Evolutionary conservation across 169 alveolate species (phyloP).

Genomic region (Prorocentrum cordatum): DNA sequence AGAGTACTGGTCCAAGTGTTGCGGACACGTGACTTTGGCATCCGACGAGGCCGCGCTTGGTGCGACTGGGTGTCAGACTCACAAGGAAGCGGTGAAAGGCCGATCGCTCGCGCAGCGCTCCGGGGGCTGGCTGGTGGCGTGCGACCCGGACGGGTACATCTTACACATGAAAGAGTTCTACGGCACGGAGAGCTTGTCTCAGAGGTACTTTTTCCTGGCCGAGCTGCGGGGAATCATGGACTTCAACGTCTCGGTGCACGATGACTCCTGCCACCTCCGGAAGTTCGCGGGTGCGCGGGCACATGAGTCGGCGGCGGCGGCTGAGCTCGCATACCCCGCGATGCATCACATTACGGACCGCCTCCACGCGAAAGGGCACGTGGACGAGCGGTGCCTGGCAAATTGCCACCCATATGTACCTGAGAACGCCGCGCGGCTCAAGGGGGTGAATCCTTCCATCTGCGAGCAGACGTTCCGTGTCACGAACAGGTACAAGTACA

Average conservation of each 20-base stretch:
- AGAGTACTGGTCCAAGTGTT: no score
- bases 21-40: no score
- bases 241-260: neutral
- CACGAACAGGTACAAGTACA: neutral
- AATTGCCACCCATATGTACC: neutral
- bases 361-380: neutral
- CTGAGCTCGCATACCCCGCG: neutral
- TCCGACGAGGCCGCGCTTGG: no score
- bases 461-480: neutral
- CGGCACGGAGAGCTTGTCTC: neutral
- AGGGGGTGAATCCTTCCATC: neutral
- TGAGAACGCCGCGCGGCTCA: neutral
- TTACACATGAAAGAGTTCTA: neutral
- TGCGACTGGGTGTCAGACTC: no score
- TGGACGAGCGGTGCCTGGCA: neutral
- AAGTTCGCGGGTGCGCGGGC: neutral
- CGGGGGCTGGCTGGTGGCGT: constrained; percentile 40
- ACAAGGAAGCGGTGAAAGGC: no score
- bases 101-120: no score
- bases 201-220: neutral
- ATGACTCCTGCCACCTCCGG: constrained; percentile 2
- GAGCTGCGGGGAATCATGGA: neutral
- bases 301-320: neutral
- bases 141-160: neutral
- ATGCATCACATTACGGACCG: neutral